Evolutionary conservation across 306 rosid genomes (phyloP).

Genomic region (Quercus rubra): DNA sequence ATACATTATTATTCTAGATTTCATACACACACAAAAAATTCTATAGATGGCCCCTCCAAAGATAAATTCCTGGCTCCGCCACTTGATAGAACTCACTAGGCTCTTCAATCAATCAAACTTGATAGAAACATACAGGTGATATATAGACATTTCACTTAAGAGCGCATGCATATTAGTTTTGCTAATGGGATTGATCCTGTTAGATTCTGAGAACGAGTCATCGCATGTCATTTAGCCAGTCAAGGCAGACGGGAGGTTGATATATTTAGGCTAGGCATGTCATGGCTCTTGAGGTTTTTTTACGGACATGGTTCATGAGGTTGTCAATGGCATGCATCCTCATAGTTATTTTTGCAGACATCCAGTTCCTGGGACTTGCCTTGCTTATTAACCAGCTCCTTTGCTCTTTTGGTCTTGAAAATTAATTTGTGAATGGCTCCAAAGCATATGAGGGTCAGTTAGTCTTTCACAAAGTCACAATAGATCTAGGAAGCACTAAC

Average conservation of each 20-base stretch:
- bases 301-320: neutral
- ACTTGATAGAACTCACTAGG: no score
- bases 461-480: neutral
- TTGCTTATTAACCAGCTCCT: neutral
- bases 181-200: neutral
- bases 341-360: constrained; percentile 5
- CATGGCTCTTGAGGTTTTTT: neutral
- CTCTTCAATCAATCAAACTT: neutral
- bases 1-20: no score
- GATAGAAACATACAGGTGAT: neutral
- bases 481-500: no score
- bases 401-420: neutral
- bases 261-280: neutral
- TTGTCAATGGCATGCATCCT: neutral
- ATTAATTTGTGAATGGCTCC: neutral
- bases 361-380: neutral
- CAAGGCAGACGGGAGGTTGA: neutral
- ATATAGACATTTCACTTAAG: neutral
- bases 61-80: no score
- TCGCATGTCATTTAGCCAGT: neutral
- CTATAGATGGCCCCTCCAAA: no score
- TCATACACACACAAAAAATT: no score
- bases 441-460: neutral
- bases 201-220: neutral
- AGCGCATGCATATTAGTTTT: neutral